These are phyloP conservation scores for Penicillium sp. DNA, from an alignment of 2,329 filamentous ascomycete genomes.

Conservation along the genomic window DNA sequence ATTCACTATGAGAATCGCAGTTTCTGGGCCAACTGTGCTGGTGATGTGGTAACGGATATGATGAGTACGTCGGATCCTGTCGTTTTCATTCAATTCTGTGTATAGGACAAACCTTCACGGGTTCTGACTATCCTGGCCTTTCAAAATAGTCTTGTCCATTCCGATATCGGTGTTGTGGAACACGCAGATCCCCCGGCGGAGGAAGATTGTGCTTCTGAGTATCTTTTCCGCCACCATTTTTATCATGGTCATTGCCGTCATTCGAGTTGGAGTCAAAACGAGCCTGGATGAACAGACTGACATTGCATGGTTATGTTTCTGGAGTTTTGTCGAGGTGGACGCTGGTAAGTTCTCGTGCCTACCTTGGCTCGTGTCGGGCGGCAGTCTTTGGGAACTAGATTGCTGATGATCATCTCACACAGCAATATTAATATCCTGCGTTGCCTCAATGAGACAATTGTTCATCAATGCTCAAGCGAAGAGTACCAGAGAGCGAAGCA, in stretches of 20 bases:
- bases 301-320: constrained; percentile 16
- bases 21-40: constrained; percentile 12
- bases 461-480: constrained; percentile 10
- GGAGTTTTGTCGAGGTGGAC: constrained; percentile 17
- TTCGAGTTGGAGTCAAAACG: constrained; percentile 11
- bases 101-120: no score
- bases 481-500: background rate
- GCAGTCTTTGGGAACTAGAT: no score
- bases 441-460: constrained; percentile 13
- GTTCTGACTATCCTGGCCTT: no score
- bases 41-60: constrained; percentile 14
- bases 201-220: constrained; percentile 12
- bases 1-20: constrained; percentile 14
- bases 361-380: no score
- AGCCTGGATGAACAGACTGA: constrained; percentile 9
- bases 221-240: constrained; percentile 15
- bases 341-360: constrained; percentile 1
- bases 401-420: no score
- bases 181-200: constrained; percentile 7
- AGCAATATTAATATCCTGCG: constrained; percentile 14
- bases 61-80: constrained; percentile 9
- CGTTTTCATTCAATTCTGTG: no score
- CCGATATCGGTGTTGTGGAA: constrained; percentile 15
- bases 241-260: constrained; percentile 13
- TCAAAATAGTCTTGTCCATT: constrained; percentile 11